phyloP scores from a whole-genome alignment of 148 eudicot genomes.

The Rhododendron henanense region DNA sequence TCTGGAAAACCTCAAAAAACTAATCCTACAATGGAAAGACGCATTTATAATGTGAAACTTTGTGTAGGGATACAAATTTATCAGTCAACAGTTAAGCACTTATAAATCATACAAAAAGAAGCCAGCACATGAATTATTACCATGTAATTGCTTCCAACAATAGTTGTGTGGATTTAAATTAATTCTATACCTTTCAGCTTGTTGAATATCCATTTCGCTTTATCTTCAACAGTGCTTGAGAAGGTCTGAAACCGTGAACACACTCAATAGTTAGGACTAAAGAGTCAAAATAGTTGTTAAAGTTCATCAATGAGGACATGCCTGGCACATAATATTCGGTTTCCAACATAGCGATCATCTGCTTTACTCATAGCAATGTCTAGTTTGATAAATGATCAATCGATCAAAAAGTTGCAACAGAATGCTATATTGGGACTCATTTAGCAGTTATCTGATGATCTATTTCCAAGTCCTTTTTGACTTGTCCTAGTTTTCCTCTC shows the following conservation, averaged over 20 bases:
- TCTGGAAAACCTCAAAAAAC: not conserved
- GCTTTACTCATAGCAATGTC: not conserved
- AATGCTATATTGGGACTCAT: conserved; percentile 1
- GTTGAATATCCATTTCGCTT: conserved; percentile 85
- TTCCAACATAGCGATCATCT: not conserved
- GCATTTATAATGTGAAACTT: not conserved
- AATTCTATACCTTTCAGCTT: conserved; percentile 69
- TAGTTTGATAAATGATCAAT: not conserved
- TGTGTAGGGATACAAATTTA: not conserved
- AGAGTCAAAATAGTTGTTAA: not conserved
- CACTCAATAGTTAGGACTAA: not conserved
- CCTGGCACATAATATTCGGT: not conserved
- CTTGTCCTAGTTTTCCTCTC: not conserved
- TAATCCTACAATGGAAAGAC: not conserved
- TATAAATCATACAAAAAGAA: conserved; percentile 6
- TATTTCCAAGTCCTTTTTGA: not conserved
- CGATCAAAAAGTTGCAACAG: not conserved
- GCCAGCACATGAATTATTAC: not conserved
- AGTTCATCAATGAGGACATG: not conserved
- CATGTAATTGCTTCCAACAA: not conserved
- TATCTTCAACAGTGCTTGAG: conserved; percentile 80
- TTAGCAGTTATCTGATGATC: not conserved
- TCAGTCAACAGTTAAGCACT: conserved; percentile 1
- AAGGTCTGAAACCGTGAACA: conserved; percentile 47
- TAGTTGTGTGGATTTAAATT: not conserved